Base-by-base conservation (phyloP, 2,329 filamentous ascomycete genomes). In the Phaeosphaeriaceae sp. region DNA sequence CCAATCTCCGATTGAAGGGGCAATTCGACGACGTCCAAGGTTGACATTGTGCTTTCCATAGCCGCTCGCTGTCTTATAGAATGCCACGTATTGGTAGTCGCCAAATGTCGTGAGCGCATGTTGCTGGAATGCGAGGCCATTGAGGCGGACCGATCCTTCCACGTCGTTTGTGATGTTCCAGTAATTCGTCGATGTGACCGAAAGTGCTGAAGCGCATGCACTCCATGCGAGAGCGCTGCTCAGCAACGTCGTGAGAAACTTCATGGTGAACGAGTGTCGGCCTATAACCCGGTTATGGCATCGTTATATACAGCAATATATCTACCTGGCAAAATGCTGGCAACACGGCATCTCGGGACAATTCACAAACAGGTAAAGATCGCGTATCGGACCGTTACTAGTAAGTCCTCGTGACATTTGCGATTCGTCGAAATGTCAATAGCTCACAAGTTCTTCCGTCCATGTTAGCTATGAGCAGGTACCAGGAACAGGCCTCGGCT, bases 61-160 rank as follows among this genome's bases (percentile, higher is more conserved):
- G 21, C 73, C 70, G 1, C 61, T 65, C 2, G 67, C 71, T 10
- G 70, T 75, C 31, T 68, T 69, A 63, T 83, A 84, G 66, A 81
- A 83, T 6, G 78, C 79, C 6, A 80, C 79, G 58, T 84, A 84
- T 69, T 84, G 82, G 72, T 82, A 82, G 40, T 81, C 78, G 48
- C 77, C 77, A 64, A 80, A 81, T 1, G 81, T 80, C n/a, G 75
- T 74, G 53, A 84, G 73, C 31, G 77, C 79, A 54, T 82, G 76
- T 58, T 84, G 82, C 65, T 84, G 82, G 67, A 83, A 84, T 0
- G 82, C 77, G 52, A 82, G 78, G 44, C 80, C 81, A 61, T 84
- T 84, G 46, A 84, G 65, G 10, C 67, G 73, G 7, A 75, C 73
- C 1, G 70, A 74, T 10, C 74, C 74, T 53, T 76, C 69, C 2